These are phyloP conservation scores for Ogataea dorogensis DNA, from an alignment of 805 yeast genomes.

Conservation along the genomic window DNA sequence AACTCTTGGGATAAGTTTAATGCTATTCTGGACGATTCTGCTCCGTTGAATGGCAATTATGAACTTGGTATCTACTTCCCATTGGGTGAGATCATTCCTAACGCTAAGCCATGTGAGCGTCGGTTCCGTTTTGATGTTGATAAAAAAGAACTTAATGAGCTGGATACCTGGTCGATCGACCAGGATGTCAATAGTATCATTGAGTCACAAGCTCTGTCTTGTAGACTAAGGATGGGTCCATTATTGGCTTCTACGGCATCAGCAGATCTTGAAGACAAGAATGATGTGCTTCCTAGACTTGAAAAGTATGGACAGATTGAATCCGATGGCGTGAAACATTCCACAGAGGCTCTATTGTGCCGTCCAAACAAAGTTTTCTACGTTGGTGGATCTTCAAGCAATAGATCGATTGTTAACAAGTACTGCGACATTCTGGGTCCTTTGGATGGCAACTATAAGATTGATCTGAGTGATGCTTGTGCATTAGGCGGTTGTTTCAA, in stretches of 20 bases:
- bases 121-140: constrained; percentile 43
- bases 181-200: constrained; percentile 75
- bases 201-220: constrained; percentile 83
- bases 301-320: constrained; percentile 41
- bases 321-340: constrained; percentile 52
- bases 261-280: constrained; percentile 4
- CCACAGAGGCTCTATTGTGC: constrained; percentile 41
- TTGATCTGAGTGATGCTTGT: constrained; percentile 85
- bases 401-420: constrained; percentile 61
- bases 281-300: constrained; percentile 26
- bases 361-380: constrained; percentile 70
- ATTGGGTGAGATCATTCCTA: constrained; percentile 88
- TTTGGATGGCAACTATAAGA: constrained; percentile 59
- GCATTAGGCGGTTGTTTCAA: constrained; percentile 89
- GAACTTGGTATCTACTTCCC: constrained; percentile 80
- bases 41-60: constrained; percentile 38
- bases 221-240: constrained; percentile 77
- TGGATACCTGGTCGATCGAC: constrained; percentile 45
- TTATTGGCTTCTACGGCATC: constrained; percentile 47
- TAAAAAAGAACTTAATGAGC: constrained; percentile 34
- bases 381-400: constrained; percentile 87
- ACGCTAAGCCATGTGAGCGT: constrained; percentile 61
- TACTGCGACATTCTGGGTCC: constrained; percentile 74
- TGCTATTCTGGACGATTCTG: constrained; percentile 43
- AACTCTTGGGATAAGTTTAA: constrained; percentile 60